phyloP scores from a whole-genome alignment of 2,329 filamentous ascomycete species.

The Neopestalotiopsis sp. region DNA sequence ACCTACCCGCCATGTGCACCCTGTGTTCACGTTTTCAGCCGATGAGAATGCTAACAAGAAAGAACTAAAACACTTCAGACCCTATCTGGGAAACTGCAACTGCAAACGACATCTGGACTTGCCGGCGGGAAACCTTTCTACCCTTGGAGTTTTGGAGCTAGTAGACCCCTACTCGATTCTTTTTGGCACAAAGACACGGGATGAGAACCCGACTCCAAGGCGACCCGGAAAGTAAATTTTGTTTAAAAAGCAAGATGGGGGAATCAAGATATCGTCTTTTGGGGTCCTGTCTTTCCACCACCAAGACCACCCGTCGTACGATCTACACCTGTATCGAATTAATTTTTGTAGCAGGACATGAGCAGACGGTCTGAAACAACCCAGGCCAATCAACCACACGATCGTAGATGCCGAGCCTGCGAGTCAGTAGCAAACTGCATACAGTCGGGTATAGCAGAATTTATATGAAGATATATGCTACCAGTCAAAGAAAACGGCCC shows the following conservation, averaged over 20 bases:
- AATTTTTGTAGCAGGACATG: not conserved
- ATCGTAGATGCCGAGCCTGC: not conserved
- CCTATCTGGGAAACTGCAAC: not conserved
- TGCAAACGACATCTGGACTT: not conserved
- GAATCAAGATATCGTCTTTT: not conserved
- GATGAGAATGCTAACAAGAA: too few species aligned
- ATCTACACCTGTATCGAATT: not conserved
- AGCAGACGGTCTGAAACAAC: not conserved
- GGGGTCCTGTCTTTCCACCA: too few species aligned
- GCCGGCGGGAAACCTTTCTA: not conserved
- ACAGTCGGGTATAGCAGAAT: too few species aligned
- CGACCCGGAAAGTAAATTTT: not conserved
- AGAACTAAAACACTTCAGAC: not conserved
- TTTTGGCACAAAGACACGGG: not conserved
- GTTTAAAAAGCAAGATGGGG: not conserved
- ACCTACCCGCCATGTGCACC: too few species aligned
- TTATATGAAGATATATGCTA: too few species aligned
- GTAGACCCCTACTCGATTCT: not conserved
- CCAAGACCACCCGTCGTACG: not conserved
- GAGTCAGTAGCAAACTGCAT: not conserved
- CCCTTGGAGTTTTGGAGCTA: not conserved
- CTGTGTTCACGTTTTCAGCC: too few species aligned
- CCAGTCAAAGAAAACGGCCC: too few species aligned
- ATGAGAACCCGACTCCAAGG: not conserved
- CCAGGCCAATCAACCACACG: not conserved